Evolutionary conservation across 225 moss, liverwort and hornwort genomes (phyloP).

Genomic region (Anthoceros angustus): DNA sequence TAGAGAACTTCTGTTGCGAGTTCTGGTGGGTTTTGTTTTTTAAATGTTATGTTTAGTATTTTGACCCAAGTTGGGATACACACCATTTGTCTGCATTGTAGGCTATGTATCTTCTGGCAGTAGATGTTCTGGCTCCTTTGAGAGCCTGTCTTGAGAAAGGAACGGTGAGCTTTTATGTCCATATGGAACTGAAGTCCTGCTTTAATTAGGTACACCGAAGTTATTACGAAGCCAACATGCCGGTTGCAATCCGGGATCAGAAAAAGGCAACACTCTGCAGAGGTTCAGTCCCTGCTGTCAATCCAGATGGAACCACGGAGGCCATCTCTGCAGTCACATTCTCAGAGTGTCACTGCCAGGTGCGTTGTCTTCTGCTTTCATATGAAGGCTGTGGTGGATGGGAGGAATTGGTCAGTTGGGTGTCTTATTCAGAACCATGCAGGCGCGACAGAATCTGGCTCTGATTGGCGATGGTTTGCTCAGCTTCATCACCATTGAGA

Average conservation of each 20-base stretch:
- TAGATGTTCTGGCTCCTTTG: not conserved
- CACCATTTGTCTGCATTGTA: not conserved
- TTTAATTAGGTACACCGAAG: not conserved
- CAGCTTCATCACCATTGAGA: not conserved
- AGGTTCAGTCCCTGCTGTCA: not conserved
- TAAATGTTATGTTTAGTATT: too few species aligned
- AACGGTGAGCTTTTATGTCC: not conserved
- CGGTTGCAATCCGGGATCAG: not conserved
- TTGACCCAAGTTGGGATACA: too few species aligned
- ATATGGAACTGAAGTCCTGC: not conserved
- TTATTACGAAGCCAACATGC: constrained; percentile 2
- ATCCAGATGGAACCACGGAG: not conserved
- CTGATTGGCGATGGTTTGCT: not conserved
- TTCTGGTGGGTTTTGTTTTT: not conserved
- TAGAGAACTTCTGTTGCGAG: not conserved
- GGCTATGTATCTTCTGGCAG: not conserved
- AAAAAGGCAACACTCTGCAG: not conserved
- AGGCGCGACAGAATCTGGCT: not conserved
- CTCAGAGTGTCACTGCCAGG: not conserved
- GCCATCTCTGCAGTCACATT: not conserved
- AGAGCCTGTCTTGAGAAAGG: not conserved
- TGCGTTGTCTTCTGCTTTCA: not conserved
- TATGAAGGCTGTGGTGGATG: not conserved
- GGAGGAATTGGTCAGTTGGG: not conserved
- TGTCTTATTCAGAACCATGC: not conserved